Conservation (phyloP, 192 early-diverging fungal genomes). For the Coemansia sp. region DNA sequence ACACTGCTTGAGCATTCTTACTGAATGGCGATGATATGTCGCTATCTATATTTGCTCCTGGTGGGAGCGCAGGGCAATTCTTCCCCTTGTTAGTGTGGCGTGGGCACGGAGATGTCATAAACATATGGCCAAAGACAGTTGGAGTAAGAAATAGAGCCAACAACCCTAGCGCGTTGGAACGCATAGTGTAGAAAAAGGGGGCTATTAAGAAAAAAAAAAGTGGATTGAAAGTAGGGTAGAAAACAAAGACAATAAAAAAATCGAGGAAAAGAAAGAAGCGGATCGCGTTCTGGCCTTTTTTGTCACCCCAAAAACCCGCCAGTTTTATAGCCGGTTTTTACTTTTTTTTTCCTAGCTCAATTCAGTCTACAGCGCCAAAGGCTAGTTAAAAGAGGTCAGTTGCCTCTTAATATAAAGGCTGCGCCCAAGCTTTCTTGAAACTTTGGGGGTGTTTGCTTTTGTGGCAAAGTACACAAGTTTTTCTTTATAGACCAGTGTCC, state of each 20-base stretch:
- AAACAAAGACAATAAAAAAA: neutral
- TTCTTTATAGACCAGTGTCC: no score
- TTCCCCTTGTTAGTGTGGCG: slow-evolving; percentile 11
- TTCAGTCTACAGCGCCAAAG: neutral
- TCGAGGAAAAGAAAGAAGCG: neutral
- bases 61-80: slow-evolving; percentile 1
- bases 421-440: neutral
- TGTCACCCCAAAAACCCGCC: neutral
- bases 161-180: neutral
- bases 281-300: neutral
- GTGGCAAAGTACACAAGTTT: neutral
- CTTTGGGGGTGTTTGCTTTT: neutral
- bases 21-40: slow-evolving; percentile 1
- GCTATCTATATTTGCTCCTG: slow-evolving; percentile 5
- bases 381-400: neutral
- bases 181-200: neutral
- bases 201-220: neutral
- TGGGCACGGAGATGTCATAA: slow-evolving; percentile 36
- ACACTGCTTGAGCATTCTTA: neutral
- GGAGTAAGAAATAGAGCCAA: neutral
- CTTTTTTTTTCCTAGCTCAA: neutral
- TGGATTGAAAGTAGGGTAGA: neutral
- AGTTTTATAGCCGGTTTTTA: neutral
- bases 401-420: neutral
- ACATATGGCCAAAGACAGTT: slow-evolving; percentile 27